Evolutionary conservation across 192 early-diverging fungal genomes (phyloP).

Genomic region (Coemansia sp.): DNA sequence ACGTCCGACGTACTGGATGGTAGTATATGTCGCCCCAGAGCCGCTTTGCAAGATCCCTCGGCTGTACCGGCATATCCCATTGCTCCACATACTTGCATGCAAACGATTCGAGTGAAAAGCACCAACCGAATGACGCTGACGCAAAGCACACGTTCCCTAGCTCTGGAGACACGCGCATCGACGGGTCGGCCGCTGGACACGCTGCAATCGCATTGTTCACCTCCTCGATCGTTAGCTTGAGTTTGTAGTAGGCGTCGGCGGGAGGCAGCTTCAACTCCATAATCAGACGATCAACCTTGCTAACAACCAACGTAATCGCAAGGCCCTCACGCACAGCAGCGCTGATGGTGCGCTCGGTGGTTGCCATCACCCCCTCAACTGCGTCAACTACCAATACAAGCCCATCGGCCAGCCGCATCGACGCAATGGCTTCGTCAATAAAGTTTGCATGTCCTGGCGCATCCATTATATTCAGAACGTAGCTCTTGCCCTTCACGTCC

Average conservation of each 20-base stretch:
- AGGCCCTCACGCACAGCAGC: conserved; percentile 78
- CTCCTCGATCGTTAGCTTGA: conserved; percentile 94
- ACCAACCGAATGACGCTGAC: conserved; percentile 86
- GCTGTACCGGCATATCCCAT: conserved; percentile 59
- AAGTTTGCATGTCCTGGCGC: conserved; percentile 97
- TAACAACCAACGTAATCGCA: conserved; percentile 85
- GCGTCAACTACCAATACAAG: conserved; percentile 92
- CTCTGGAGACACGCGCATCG: conserved; percentile 80
- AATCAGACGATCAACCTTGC: conserved; percentile 98
- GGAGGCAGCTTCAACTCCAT: conserved; percentile 95
- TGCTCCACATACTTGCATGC: conserved; percentile 85
- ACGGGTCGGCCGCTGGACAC: conserved; percentile 21
- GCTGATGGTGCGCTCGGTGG: conserved; percentile 84
- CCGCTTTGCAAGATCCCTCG: conserved; percentile 82
- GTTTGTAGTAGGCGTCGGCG: conserved; percentile 93
- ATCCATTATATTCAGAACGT: conserved; percentile 87
- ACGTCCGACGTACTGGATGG: conserved; percentile 75
- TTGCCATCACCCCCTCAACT: conserved; percentile 95
- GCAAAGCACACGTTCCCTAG: conserved; percentile 97
- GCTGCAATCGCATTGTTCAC: conserved; percentile 79
- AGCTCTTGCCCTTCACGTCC: conserved; percentile 84
- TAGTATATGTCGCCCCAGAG: conserved; percentile 98
- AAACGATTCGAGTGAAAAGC: conserved; percentile 90
- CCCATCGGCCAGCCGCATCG: conserved; percentile 85
- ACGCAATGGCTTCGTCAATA: conserved; percentile 88